phyloP scores from a whole-genome alignment of 495 filamentous ascomycete species.

The Margaritispora aquatica region DNA sequence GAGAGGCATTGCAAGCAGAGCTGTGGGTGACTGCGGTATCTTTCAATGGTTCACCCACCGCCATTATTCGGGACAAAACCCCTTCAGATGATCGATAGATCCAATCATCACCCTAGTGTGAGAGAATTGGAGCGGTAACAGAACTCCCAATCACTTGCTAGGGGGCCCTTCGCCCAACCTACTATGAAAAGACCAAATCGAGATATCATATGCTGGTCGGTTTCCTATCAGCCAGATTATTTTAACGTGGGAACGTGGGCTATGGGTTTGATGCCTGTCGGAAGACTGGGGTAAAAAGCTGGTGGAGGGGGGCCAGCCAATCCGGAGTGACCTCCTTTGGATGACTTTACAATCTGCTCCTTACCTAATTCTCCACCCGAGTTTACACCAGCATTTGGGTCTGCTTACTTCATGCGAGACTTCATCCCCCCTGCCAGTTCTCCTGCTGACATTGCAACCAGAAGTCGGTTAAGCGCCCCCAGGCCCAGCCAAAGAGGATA shows the following conservation, averaged over 20 bases:
- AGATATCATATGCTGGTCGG: neutral
- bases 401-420: constrained; percentile 5
- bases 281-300: neutral
- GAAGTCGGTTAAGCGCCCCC: neutral
- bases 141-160: neutral
- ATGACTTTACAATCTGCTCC: neutral
- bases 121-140: neutral
- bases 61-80: neutral
- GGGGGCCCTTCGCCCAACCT: constrained; percentile 3
- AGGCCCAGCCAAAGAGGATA: neutral
- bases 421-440: neutral
- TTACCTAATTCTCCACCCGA: constrained; percentile 9
- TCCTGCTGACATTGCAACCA: constrained; percentile 4
- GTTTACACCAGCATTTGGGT: neutral
- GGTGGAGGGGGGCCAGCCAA: neutral
- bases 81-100: neutral
- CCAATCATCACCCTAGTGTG: neutral
- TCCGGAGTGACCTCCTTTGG: neutral
- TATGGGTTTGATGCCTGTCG: neutral
- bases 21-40: neutral
- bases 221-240: neutral
- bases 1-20: neutral
- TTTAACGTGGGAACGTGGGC: constrained; percentile 1
- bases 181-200: neutral
- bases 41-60: neutral